phyloP scores from a whole-genome alignment of 225 moss, liverwort and hornwort species.

The Ulota crispa region DNA sequence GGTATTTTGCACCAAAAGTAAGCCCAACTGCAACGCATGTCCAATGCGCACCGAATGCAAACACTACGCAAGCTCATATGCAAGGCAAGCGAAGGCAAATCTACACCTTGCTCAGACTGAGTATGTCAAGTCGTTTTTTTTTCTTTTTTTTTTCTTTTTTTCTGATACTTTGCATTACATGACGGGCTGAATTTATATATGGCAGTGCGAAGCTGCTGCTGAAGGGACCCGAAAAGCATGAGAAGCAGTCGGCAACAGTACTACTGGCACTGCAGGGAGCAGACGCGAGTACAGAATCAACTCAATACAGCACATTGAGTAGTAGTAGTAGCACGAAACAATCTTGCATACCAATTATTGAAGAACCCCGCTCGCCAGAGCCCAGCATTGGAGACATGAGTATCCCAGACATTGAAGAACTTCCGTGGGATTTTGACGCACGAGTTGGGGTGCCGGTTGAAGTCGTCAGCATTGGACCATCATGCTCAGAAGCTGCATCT shows the following conservation, averaged over 20 bases:
- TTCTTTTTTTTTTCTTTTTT: background rate
- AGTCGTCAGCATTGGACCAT: background rate
- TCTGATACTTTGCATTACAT: background rate
- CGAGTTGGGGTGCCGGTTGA: background rate
- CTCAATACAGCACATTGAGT: background rate
- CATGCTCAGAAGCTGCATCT: background rate
- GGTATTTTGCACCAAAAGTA: constrained; percentile 99
- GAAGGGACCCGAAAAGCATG: constrained; percentile 40
- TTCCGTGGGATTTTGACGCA: constrained; percentile 15
- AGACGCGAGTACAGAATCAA: constrained; percentile 12
- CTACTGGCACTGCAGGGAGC: constrained; percentile 28
- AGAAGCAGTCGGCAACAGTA: constrained; percentile 12
- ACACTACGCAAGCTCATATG: constrained; percentile 77
- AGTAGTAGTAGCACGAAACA: background rate
- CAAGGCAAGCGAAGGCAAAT: constrained; percentile 48
- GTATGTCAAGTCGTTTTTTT: background rate
- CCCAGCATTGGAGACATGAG: background rate
- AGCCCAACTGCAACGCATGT: constrained; percentile 92
- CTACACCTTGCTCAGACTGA: background rate
- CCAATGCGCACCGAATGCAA: constrained; percentile 76
- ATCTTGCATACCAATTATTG: constrained; percentile 64
- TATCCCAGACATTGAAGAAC: constrained; percentile 55
- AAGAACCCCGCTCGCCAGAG: constrained; percentile 55
- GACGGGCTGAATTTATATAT: background rate
- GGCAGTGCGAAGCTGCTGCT: constrained; percentile 63